Conservation (phyloP, 306 rosid species). For the Pyrus betulifolia region DNA sequence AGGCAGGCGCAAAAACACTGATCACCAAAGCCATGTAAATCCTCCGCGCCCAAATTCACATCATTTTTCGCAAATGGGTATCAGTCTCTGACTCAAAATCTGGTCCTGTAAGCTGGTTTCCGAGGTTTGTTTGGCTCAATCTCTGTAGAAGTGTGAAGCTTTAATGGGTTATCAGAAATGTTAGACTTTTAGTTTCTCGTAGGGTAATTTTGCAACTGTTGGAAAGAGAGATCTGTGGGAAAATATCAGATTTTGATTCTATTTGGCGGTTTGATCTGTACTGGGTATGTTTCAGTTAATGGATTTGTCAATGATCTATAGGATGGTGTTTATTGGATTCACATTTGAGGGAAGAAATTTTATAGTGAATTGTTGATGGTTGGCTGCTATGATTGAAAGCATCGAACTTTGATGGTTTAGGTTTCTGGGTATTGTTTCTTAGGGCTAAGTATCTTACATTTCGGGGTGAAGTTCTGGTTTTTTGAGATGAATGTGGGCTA, state of each 20-base stretch:
- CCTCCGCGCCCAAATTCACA: neutral
- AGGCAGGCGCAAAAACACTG: neutral
- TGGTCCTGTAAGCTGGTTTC: neutral
- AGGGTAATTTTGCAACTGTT: neutral
- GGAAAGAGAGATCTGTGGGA: conserved; percentile 9
- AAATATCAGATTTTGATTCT: conserved; percentile 8
- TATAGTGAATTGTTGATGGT: neutral
- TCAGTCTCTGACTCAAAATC: neutral
- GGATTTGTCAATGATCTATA: neutral
- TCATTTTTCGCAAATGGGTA: neutral
- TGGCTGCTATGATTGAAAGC: neutral
- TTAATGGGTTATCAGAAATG: neutral
- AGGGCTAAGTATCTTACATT: neutral
- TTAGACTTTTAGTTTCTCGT: neutral
- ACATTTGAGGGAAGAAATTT: neutral
- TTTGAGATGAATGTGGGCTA: conserved; percentile 15
- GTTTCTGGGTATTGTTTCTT: neutral
- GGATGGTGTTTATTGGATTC: too few species aligned
- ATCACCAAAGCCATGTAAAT: neutral
- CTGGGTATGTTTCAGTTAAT: neutral
- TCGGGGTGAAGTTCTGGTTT: neutral
- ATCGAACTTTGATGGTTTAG: neutral
- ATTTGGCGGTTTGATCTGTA: conserved; percentile 7
- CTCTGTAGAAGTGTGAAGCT: neutral
- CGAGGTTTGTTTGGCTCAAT: conserved; percentile 4